Base-by-base conservation (phyloP, 2,329 filamentous ascomycete genomes). In the Aspergillus cejpii region DNA sequence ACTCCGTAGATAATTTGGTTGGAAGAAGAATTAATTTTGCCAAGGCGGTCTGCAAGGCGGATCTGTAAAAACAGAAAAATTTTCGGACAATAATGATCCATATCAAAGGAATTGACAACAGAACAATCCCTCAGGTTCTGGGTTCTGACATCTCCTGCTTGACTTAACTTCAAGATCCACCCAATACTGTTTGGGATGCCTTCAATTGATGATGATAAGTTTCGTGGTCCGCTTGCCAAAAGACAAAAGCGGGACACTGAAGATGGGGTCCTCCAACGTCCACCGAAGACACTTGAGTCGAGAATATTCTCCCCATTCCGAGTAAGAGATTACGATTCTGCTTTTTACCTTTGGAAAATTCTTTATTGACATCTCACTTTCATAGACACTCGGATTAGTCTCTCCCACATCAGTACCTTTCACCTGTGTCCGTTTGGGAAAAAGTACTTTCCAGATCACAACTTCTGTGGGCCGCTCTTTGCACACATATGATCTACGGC, bases 361-460 rank as follows among this genome's bases (percentile, higher is more conserved):
- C 24, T 38, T 10, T 38, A 23, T 41, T 54, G 23, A 47, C 34
- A 42, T 19, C 29, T 49, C 43, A 15, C 23, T 15, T 33, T 19
- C 33, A 27, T 63, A 95, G 87, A 96, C 91, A 37, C 79, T 98
- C 53, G 92, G 92, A 12, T 76, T 98, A 24, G 88, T 98, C 1
- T 96, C 92, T 4, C 88, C 92, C 0, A 96, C 91, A 2, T 71
- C 76, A 39, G 88, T 96, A 0, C 91, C 92, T 0, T 97, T 98
- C 62, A 90, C 91, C 2, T 85, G 85, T 5, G 78, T 94, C 24
- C 86, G 91, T 0, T 75, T 95, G 12, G 92, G 92, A 46, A 95
- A 94, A 69, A 91, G 87, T 1, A 94, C 89, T 3, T 98, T 95
- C 63, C 92, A 98, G 66, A 88, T 98, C 67, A 97, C 92, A 26